phyloP scores from a whole-genome alignment of 192 early-diverging fungal genomes.

The Backusella psychrophila region DNA sequence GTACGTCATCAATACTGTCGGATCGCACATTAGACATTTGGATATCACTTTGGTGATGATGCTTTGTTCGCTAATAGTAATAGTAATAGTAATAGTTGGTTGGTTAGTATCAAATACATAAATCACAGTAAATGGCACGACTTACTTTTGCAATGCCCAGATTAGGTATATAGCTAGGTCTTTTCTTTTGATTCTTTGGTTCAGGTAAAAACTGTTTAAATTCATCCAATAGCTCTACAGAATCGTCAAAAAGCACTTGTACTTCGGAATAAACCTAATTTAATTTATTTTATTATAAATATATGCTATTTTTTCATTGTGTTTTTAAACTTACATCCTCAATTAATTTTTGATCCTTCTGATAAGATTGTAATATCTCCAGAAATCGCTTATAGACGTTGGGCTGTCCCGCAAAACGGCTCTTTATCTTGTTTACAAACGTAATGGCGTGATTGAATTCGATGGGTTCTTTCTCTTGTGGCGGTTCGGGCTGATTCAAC shows the following conservation, averaged over 20 bases:
- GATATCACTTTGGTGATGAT: conserved; percentile 4
- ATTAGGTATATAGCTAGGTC: background rate
- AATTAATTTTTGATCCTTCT: conserved; percentile 92
- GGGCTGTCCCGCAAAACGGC: conserved; percentile 84
- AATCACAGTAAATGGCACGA: background rate
- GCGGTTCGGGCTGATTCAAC: background rate
- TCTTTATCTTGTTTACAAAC: conserved; percentile 98
- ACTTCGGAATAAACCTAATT: conserved; percentile 90
- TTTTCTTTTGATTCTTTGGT: conserved; percentile 10
- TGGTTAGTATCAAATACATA: background rate
- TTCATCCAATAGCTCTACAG: conserved; percentile 90
- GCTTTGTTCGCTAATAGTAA: background rate
- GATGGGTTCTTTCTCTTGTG: conserved; percentile 63
- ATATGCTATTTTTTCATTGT: background rate
- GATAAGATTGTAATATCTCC: conserved; percentile 96
- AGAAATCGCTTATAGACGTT: conserved; percentile 95
- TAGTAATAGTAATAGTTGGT: background rate
- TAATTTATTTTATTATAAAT: background rate
- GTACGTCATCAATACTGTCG: background rate
- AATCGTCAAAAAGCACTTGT: conserved; percentile 77
- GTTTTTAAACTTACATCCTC: conserved; percentile 61
- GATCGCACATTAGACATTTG: conserved; percentile 21
- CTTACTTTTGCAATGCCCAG: conserved; percentile 12
- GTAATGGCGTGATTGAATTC: conserved; percentile 99
- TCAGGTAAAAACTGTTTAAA: conserved; percentile 98